Base-by-base conservation (phyloP, 164 flowering plant species). In the Sextonia rubra region DNA sequence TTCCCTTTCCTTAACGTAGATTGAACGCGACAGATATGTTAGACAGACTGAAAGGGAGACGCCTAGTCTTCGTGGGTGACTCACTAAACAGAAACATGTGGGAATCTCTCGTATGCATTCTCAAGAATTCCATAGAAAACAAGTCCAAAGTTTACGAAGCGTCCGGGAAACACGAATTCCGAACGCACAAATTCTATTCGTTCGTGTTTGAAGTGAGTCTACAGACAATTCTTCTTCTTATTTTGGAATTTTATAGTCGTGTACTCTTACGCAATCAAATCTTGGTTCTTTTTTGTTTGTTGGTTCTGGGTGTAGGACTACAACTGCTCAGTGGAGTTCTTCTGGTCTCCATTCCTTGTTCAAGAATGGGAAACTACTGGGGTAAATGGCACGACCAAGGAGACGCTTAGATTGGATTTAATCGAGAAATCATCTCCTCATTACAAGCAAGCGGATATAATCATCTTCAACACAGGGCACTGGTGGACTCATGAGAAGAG, bases 401-500 rank as follows among this genome's bases (percentile, higher is more conserved):
- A 86, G 71, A 86, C 87, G 0, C 85, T 87, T 24, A 64, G 89
- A 68, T 80, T 88, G 7, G 91, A 88, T 69, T 12, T 82, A 22
- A 58, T 88, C 22, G 85, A 70, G 66, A 55, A 47, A 20, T 71
- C 80, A 2, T 66, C 79, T 61, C 76, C 78, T 48, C 62, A 68
- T 44, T 88, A 78, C 64, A 83, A 77, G 75, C 63, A 47, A 52
- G 89, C 89, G 9, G 89, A 86, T 26, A 12, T 87, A 15, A n/a
- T 86, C 6, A 32, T 86, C 47, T 86, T 85, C 83, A 86, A 87
- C 74, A 85, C 87, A 0, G 90, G 90, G 6, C 87, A 86, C 60
- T 86, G 90, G 90, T 86, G 90, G 90, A 86, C 86, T 74, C 87
- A 87, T 73, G 88, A 85, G 61, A 85, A 84, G 70, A 87, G 85